Percentiles rank a stretch among this genome's conserved stretches.
phyloP scores from a whole-genome alignment of 2,329 filamentous ascomycete species.

The Gnomoniopsis sp. region DNA sequence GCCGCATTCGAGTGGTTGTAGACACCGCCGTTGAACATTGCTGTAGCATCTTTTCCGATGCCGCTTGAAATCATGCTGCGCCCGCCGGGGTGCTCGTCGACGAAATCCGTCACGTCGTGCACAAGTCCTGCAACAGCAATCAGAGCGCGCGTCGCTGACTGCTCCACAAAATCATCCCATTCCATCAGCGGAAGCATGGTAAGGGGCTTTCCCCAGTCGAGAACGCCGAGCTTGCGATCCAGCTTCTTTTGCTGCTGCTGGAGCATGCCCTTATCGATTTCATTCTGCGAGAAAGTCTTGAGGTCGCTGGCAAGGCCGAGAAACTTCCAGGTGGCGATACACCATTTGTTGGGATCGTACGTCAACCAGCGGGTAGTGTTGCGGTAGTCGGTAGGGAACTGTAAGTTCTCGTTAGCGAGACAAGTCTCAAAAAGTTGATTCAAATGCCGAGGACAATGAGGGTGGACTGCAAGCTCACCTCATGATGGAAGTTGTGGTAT shows the following conservation, averaged over 20 bases:
- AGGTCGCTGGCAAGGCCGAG: constrained; percentile 64
- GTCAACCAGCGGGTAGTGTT: constrained; percentile 69
- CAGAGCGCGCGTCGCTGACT: constrained; percentile 73
- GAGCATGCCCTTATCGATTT: constrained; percentile 66
- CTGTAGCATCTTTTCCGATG: constrained; percentile 83
- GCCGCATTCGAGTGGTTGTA: constrained; percentile 88
- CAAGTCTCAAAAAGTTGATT: background rate
- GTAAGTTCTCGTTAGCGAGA: background rate
- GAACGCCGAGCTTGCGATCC: constrained; percentile 58
- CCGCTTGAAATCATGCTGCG: constrained; percentile 79
- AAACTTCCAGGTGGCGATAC: constrained; percentile 66
- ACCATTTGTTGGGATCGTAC: constrained; percentile 71
- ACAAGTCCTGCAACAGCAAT: constrained; percentile 79
- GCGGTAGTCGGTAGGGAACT: constrained; percentile 66
- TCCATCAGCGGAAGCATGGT: constrained; percentile 67
- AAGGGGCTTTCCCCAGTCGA: constrained; percentile 65
- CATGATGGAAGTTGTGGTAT: constrained; percentile 73
- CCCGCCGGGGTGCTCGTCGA: constrained; percentile 84
- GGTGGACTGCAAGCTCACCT: constrained; percentile 25
- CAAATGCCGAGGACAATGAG: background rate
- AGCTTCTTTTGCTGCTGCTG: constrained; percentile 68
- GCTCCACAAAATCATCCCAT: constrained; percentile 80
- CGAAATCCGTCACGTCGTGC: constrained; percentile 79
- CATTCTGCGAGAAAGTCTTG: constrained; percentile 64
- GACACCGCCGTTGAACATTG: constrained; percentile 87